Percentiles rank a stretch among this genome's conserved stretches.
phyloP scores from a whole-genome alignment of 169 alveolate species.

The Cryptosporidium tyzzeri region DNA sequence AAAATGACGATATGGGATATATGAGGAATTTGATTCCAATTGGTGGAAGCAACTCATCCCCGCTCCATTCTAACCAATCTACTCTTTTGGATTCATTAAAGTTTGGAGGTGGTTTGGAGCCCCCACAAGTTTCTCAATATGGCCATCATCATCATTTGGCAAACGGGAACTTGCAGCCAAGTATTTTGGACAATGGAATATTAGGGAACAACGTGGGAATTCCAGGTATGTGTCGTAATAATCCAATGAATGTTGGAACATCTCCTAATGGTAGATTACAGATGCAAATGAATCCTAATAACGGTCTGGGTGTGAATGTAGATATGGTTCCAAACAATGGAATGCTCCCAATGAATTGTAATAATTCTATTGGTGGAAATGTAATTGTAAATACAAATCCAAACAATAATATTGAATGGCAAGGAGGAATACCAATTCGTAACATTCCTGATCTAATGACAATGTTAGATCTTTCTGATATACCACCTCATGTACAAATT shows the following conservation, averaged over 20 bases:
- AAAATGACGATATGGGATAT: constrained; percentile 63
- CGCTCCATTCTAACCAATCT: constrained; percentile 69
- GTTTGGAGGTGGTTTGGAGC: constrained; percentile 66
- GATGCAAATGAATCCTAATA: constrained; percentile 60
- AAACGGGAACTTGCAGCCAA: constrained; percentile 51
- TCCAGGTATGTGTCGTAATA: constrained; percentile 39
- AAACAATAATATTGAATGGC: constrained; percentile 65
- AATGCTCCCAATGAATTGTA: constrained; percentile 48
- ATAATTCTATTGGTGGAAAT: constrained; percentile 23
- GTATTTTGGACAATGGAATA: constrained; percentile 64
- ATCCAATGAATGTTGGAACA: constrained; percentile 17
- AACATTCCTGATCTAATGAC: constrained; percentile 73
- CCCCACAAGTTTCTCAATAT: constrained; percentile 70
- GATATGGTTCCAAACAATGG: constrained; percentile 61
- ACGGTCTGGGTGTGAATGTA: constrained; percentile 60
- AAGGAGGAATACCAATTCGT: constrained; percentile 70
- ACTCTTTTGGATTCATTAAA: constrained; percentile 60
- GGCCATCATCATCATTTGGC: constrained; percentile 52
- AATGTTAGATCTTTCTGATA: constrained; percentile 70
- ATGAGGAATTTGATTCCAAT: constrained; percentile 68
- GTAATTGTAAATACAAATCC: constrained; percentile 25
- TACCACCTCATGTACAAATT: constrained; percentile 74
- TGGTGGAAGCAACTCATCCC: constrained; percentile 69
- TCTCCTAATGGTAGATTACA: constrained; percentile 68
- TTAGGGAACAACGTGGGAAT: constrained; percentile 37